Base-by-base conservation (phyloP, 108 stramenopile genomes). In the Stephanodiscus triporus region DNA sequence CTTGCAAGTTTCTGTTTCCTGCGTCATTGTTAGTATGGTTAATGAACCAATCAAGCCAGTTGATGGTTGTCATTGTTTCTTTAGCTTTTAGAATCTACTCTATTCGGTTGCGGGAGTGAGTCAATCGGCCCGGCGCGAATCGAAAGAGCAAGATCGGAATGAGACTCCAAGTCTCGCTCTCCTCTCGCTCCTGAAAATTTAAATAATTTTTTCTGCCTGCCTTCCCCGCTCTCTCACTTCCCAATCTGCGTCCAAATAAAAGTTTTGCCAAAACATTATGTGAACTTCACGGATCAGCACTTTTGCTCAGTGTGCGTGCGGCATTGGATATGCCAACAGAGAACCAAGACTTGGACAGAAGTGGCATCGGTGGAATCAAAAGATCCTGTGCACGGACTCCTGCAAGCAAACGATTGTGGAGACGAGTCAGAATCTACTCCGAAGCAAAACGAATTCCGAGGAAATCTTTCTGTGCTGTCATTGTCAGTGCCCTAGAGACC, bases 321-420 rank as follows among this genome's bases (percentile, higher is more conserved):
- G n/a, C n/a, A n/a, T 77, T 50, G 81, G 81, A 26, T 77, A 60
- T 43, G 61, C 57, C 27, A 47, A 76, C 37, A 70, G 76, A n/a
- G 4, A 30, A 73, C 55, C 63, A 27, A 61, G 82, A n/a, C 37
- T 68, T 63, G 82, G 82, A 47, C 24, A 6, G 2, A 3, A 45
- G 2, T 83, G 82, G 82, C 38, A 78, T 36, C 27, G 75, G 40
- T 83, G 82, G 82, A 78, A 83, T 45, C 17, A 78, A 64, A 34
- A 30, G 26, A 66, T 65, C 1, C 37, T 26, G 38, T 47, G 34
- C 26, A 29, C 27, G 26, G 37, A 71, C 22, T 50, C 38, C 16
- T 76, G 69, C 57, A 70, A 64, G 30, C 30, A 62, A 45, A 26
- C 59, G 29, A 71, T 16, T 36, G 29, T 67, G 62, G 32, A 30